phyloP scores from a whole-genome alignment of 2,329 filamentous ascomycete genomes.

The Penicillium thymicola region DNA sequence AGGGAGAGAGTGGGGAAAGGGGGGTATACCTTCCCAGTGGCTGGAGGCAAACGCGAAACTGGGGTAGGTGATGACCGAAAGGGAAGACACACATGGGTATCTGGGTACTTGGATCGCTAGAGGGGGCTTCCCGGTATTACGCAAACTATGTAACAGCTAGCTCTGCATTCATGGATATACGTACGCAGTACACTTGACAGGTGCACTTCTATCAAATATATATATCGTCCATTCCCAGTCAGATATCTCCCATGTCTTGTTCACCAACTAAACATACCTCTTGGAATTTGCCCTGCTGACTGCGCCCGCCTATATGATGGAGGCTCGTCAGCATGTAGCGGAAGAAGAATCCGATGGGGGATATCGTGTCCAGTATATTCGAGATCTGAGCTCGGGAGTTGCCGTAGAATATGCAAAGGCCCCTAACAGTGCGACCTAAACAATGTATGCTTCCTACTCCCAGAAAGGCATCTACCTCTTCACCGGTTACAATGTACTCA shows the following conservation, averaged over 20 bases:
- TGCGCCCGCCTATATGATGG: no score
- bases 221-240: neutral
- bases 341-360: no score
- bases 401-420: no score
- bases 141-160: neutral
- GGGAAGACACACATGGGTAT: neutral
- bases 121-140: no score
- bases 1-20: no score
- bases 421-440: neutral
- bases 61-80: neutral
- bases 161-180: neutral
- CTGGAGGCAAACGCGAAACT: neutral
- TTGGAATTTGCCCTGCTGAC: no score
- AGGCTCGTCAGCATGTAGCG: no score
- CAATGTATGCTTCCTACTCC: neutral
- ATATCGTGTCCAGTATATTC: no score
- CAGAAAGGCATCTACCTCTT: no score
- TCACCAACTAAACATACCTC: no score
- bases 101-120: neutral
- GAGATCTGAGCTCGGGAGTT: no score
- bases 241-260: no score
- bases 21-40: neutral
- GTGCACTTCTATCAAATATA: neutral
- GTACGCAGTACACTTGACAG: neutral
- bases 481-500: neutral